Percentiles rank a stretch among this genome's conserved stretches.
These are phyloP conservation scores for Fusarium papillatum DNA, from an alignment of 2,329 filamentous ascomycete genomes.

Conservation along the genomic window DNA sequence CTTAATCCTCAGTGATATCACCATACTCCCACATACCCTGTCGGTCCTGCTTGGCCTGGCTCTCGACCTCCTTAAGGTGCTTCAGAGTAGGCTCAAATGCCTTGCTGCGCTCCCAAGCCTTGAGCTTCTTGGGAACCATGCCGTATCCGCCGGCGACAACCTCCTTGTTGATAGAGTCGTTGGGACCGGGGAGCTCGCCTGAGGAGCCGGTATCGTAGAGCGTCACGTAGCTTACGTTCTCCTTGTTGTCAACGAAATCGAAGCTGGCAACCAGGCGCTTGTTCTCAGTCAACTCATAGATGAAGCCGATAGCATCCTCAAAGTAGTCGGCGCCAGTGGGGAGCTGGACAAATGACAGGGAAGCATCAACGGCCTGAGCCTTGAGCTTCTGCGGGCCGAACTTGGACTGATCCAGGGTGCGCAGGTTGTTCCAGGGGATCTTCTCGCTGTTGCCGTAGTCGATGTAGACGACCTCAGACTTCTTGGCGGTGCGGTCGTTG, in stretches of 20 bases:
- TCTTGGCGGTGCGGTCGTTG: constrained; percentile 92
- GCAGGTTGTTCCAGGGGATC: constrained; percentile 86
- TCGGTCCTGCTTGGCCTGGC: constrained; percentile 83
- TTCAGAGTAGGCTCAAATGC: constrained; percentile 79
- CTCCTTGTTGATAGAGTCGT: constrained; percentile 91
- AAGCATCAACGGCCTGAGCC: constrained; percentile 88
- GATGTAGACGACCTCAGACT: constrained; percentile 92
- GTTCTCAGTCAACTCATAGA: constrained; percentile 81
- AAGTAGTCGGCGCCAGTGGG: constrained; percentile 88
- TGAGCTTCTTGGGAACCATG: constrained; percentile 93
- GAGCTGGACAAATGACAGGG: constrained; percentile 90
- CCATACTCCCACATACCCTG: constrained; percentile 99
- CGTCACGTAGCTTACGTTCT: constrained; percentile 88
- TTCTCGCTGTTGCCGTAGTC: constrained; percentile 97
- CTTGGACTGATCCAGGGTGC: constrained; percentile 82
- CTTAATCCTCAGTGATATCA: constrained; percentile 90
- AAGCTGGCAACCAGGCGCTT: constrained; percentile 91
- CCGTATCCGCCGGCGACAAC: constrained; percentile 86
- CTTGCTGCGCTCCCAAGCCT: constrained; percentile 85
- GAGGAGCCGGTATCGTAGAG: constrained; percentile 83
- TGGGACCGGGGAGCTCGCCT: constrained; percentile 66
- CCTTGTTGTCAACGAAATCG: constrained; percentile 83
- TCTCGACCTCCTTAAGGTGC: constrained; percentile 80
- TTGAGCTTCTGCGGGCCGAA: constrained; percentile 88
- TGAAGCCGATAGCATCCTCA: constrained; percentile 80